A percentile compares a stretch with the other conserved stretches of the same genome.
These are phyloP conservation scores for Colletotrichum tabaci DNA, from an alignment of 2,329 filamentous ascomycete species.

Conservation along the genomic window DNA sequence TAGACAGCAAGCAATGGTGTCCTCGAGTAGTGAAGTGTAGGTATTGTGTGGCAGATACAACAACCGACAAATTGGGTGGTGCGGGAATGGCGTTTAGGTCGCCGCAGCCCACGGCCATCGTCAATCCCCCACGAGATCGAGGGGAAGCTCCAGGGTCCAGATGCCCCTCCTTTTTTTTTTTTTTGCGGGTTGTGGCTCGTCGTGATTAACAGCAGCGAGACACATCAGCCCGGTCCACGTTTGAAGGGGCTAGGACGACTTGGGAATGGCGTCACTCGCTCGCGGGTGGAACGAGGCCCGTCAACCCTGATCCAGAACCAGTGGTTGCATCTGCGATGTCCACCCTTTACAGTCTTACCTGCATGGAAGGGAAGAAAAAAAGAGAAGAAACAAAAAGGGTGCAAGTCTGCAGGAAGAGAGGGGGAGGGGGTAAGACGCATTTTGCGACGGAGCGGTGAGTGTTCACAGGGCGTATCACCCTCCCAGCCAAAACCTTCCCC, in stretches of 20 bases:
- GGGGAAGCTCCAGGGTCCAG: slow-evolving; percentile 36
- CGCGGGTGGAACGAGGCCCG: slow-evolving; percentile 29
- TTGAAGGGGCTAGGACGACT: slow-evolving; percentile 5
- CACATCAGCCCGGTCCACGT: slow-evolving; percentile 8
- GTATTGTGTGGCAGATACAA: too few relatives aligned
- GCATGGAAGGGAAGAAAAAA: slow-evolving; percentile 10
- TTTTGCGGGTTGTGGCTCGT: slow-evolving; percentile 20
- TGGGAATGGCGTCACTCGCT: slow-evolving; percentile 20
- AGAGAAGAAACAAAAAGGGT: slow-evolving; percentile 15
- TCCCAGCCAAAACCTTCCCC: slow-evolving; percentile 5
- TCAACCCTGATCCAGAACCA: slow-evolving; percentile 26
- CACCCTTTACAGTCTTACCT: slow-evolving; percentile 38
- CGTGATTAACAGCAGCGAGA: slow-evolving; percentile 35
- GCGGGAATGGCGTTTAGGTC: slow-evolving; percentile 38
- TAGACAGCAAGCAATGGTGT: neutral
- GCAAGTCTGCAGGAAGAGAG: slow-evolving; percentile 28
- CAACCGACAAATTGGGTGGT: slow-evolving; percentile 13
- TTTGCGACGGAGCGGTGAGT: slow-evolving; percentile 43
- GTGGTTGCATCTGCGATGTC: slow-evolving; percentile 20
- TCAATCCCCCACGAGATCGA: slow-evolving; percentile 43
- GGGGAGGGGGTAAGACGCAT: slow-evolving; percentile 10
- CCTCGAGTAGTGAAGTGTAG: too few relatives aligned
- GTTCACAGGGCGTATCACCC: slow-evolving; percentile 42
- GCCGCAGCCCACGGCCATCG: slow-evolving; percentile 34
- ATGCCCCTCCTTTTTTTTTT: slow-evolving; percentile 35